Evolutionary conservation across 2,329 filamentous ascomycete species (phyloP).

Genomic region (Cladophialophora chaetospira): DNA sequence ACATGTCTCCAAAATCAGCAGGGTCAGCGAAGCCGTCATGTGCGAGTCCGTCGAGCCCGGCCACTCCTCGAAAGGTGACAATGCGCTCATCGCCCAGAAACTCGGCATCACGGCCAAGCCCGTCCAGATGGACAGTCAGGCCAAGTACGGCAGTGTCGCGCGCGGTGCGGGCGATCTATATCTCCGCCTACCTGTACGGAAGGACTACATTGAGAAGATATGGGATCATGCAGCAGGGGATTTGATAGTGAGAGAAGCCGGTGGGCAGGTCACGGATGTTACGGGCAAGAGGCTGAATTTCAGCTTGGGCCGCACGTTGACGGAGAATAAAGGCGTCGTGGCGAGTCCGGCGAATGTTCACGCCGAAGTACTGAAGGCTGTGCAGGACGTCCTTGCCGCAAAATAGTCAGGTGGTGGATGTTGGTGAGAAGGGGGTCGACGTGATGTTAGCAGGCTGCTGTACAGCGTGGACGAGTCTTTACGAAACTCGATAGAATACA

Average conservation of each 20-base stretch:
- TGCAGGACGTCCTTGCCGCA: constrained; percentile 72
- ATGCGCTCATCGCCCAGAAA: constrained; percentile 77
- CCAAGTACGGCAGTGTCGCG: constrained; percentile 95
- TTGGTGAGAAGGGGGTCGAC: not conserved
- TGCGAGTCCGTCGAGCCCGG: constrained; percentile 95
- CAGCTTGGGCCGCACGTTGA: constrained; percentile 78
- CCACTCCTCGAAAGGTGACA: constrained; percentile 87
- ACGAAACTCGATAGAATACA: too few relatives aligned
- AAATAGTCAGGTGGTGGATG: constrained; percentile 37
- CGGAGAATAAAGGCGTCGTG: constrained; percentile 89
- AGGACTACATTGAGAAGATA: constrained; percentile 96
- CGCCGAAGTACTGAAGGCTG: constrained; percentile 72
- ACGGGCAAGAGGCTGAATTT: constrained; percentile 85
- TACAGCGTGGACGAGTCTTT: too few relatives aligned
- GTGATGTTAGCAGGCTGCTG: too few relatives aligned
- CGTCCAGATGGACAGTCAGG: constrained; percentile 96
- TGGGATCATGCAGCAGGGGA: constrained; percentile 98
- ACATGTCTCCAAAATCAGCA: constrained; percentile 73
- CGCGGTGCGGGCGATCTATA: constrained; percentile 94
- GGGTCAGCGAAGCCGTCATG: constrained; percentile 81
- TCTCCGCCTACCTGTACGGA: constrained; percentile 79
- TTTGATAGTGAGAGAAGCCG: constrained; percentile 89
- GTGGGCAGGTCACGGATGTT: constrained; percentile 87
- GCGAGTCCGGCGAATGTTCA: constrained; percentile 80
- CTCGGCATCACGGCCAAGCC: constrained; percentile 87